Conservation (phyloP, 2,329 filamentous ascomycete species). For the Teratosphaeria viscida region DNA sequence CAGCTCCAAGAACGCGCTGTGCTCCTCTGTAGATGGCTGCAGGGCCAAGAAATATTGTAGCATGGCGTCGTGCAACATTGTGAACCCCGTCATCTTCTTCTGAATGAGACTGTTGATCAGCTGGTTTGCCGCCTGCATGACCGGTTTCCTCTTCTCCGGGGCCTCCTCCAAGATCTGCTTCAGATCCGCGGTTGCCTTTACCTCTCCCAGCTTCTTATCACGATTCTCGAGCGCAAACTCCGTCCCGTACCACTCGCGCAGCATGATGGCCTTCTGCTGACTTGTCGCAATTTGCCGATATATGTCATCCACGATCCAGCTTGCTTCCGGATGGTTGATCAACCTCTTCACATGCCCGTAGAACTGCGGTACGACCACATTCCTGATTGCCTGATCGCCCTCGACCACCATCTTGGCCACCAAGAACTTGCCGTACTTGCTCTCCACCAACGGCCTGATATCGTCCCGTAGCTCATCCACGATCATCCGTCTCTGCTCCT, state of each 20-base stretch:
- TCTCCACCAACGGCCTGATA: slow-evolving; percentile 78
- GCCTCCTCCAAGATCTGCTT: slow-evolving; percentile 61
- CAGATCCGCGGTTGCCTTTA: slow-evolving; percentile 50
- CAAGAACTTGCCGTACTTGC: slow-evolving; percentile 93
- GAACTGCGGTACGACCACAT: slow-evolving; percentile 87
- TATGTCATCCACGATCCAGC: slow-evolving; percentile 95
- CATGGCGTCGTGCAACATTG: slow-evolving; percentile 97
- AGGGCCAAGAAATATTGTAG: slow-evolving; percentile 85
- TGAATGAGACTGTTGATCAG: slow-evolving; percentile 88
- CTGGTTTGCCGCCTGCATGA: slow-evolving; percentile 75
- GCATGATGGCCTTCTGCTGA: slow-evolving; percentile 71
- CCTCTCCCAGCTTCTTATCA: slow-evolving; percentile 14
- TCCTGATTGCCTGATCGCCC: slow-evolving; percentile 74
- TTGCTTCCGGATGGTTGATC: slow-evolving; percentile 92
- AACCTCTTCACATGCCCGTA: slow-evolving; percentile 85
- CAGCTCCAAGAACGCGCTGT: slow-evolving; percentile 77
- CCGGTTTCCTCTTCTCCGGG: slow-evolving; percentile 76
- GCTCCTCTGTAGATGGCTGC: slow-evolving; percentile 66
- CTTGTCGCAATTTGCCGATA: slow-evolving; percentile 81
- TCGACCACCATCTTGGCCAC: slow-evolving; percentile 94
- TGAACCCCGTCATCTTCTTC: slow-evolving; percentile 95
- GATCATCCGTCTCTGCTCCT: slow-evolving; percentile 75
- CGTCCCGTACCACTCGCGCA: slow-evolving; percentile 92
- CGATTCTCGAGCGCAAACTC: slow-evolving; percentile 77
- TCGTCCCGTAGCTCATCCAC: slow-evolving; percentile 75